These are phyloP conservation scores for Chaetomiaceae sp. DNA, from an alignment of 2,329 filamentous ascomycete genomes.

Conservation along the genomic window DNA sequence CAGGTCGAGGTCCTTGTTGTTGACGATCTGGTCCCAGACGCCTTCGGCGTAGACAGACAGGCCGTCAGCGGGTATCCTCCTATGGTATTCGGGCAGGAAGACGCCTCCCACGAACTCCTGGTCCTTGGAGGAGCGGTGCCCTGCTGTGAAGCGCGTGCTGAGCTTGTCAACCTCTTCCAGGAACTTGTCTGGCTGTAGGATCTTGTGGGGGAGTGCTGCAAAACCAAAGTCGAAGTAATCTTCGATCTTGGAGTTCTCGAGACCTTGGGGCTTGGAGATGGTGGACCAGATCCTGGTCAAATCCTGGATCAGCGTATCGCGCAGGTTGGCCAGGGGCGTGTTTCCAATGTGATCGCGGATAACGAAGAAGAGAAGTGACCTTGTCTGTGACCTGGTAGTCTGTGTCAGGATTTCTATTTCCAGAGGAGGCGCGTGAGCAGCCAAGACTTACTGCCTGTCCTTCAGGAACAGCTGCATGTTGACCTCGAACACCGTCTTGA, in stretches of 20 bases:
- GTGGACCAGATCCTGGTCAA: constrained; percentile 88
- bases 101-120: constrained; percentile 74
- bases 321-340: constrained; percentile 84
- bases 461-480: constrained; percentile 96
- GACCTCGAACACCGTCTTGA: constrained; percentile 99
- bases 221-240: constrained; percentile 99
- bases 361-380: constrained; percentile 95
- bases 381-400: constrained; percentile 65
- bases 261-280: constrained; percentile 82
- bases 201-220: constrained; percentile 91
- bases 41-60: constrained; percentile 90
- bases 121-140: constrained; percentile 69
- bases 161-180: constrained; percentile 73
- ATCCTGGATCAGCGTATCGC: constrained; percentile 85
- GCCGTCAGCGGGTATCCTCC: constrained; percentile 94
- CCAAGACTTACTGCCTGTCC: constrained; percentile 71
- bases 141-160: constrained; percentile 75
- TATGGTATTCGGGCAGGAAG: constrained; percentile 90
- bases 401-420: not conserved
- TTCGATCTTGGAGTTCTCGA: constrained; percentile 84
- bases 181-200: constrained; percentile 91
- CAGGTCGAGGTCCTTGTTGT: constrained; percentile 96
- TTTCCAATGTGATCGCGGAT: constrained; percentile 94
- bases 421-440: not conserved
- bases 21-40: constrained; percentile 97